Evolutionary conservation across 495 filamentous ascomycete genomes (phyloP), one percentile per base, ranked within the genome.

Genomic region (Astrothelium subdiscretum): DNA sequence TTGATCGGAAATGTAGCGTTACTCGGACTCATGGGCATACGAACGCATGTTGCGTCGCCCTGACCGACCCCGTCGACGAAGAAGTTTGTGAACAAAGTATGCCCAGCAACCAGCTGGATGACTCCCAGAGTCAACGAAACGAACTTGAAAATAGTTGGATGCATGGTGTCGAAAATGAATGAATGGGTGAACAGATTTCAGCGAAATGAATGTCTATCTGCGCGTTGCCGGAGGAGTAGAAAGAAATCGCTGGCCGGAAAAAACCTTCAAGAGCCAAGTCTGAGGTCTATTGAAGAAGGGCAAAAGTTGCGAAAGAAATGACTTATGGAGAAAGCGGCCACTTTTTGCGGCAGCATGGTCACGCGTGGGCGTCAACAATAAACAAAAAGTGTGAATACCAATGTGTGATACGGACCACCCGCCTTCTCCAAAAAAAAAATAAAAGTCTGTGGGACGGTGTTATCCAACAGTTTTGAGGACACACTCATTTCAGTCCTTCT

Each of bases 61-160:
- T 68, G 66, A 54, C 18, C 62, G 27, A 80, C 76, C 62, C 81
- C 83, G 68, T 87, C 74, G 67, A 91, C 72, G 61, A 78, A 85
- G 63, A 91, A 76, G 24, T 82, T 86, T 5, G 85, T 86, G 66
- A 89, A 81, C 57, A 82, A 69, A 20, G 87, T 88, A 64, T 92
- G 88, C 10, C 48, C 48, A 29, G 48, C 48, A 54, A 6, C 48
- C 8, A 54, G 20, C 22, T 54, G 12, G 29, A 29, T 29, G 22
- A 20, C 48, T 54, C 2, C 48, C 48, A 54, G 48, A 54, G 48
- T 24, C 48, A 15, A 20, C 11, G 29, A 24, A 54, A 29, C 24
- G 6, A 24, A 27, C 24, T 27, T 27, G 4, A 54, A 15, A 12
- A 54, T 54, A 20, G 8, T 54, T 0, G 24, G 15, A 54, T 20